Percentiles rank a stretch among this genome's conserved stretches.
These are phyloP conservation scores for Corymbia citriodora DNA, from an alignment of 441 rosid species.

Conservation along the genomic window DNA sequence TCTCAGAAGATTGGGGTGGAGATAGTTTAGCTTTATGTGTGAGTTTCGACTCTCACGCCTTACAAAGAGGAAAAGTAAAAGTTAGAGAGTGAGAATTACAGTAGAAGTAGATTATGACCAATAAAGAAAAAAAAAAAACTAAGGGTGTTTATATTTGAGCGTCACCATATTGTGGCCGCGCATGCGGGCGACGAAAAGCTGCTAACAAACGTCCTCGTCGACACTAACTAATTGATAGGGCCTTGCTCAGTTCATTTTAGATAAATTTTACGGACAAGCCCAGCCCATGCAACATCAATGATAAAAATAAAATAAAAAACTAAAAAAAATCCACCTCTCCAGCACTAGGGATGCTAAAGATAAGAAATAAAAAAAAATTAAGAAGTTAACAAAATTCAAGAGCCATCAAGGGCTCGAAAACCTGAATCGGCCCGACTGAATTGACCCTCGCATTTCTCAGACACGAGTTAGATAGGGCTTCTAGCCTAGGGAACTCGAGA, in stretches of 20 bases:
- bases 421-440: fast-evolving
- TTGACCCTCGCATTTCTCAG: neutral
- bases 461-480: neutral
- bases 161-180: no score
- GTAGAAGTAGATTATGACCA: no score
- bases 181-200: neutral
- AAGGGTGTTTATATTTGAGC: no score
- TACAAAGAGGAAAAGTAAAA: no score
- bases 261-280: neutral
- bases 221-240: neutral
- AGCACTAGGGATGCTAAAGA: neutral
- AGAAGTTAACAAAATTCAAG: neutral
- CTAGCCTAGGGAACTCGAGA: neutral
- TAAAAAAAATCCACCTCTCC: neutral
- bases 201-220: neutral
- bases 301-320: no score
- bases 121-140: no score
- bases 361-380: no score
- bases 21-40: no score
- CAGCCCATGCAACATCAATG: neutral
- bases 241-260: neutral
- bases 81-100: no score
- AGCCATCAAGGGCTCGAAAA: neutral
- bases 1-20: no score
- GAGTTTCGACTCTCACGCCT: no score